Evolutionary conservation across 345 rosid species (phyloP).

Genomic region (Dimocarpus longan): DNA sequence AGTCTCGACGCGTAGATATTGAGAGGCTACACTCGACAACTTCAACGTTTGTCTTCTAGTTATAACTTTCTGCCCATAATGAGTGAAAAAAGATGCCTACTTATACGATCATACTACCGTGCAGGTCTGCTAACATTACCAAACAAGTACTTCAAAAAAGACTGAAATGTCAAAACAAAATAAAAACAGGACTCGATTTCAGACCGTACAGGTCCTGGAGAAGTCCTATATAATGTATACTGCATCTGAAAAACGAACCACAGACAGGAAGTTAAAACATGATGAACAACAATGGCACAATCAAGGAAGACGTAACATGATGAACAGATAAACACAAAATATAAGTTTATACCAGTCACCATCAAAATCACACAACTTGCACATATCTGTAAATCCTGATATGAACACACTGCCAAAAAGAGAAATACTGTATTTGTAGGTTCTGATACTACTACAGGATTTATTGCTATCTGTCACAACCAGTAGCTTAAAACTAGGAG

Average conservation of each 20-base stretch:
- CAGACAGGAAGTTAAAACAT: neutral
- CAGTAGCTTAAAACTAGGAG: neutral
- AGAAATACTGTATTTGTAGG: neutral
- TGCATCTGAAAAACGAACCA: neutral
- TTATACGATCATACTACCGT: no score
- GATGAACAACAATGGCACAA: constrained; percentile 8
- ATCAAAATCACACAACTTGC: constrained; percentile 17
- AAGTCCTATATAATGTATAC: neutral
- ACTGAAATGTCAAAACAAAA: no score
- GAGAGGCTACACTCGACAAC: no score
- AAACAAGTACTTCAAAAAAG: no score
- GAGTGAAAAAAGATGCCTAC: no score
- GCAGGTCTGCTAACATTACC: no score
- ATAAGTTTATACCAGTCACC: constrained; percentile 9
- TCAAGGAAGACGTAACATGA: neutral
- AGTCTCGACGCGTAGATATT: no score
- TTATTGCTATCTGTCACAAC: constrained; percentile 24
- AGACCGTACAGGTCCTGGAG: no score
- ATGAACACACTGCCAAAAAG: constrained; percentile 18
- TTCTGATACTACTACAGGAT: constrained; percentile 1
- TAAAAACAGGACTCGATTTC: no score
- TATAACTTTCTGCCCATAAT: no score
- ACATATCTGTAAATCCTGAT: constrained; percentile 24
- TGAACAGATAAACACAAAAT: neutral
- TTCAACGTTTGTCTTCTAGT: no score